These are phyloP conservation scores for Rhodotorula sp. DNA, from an alignment of 1,284 basidiomycete genomes.

Conservation along the genomic window DNA sequence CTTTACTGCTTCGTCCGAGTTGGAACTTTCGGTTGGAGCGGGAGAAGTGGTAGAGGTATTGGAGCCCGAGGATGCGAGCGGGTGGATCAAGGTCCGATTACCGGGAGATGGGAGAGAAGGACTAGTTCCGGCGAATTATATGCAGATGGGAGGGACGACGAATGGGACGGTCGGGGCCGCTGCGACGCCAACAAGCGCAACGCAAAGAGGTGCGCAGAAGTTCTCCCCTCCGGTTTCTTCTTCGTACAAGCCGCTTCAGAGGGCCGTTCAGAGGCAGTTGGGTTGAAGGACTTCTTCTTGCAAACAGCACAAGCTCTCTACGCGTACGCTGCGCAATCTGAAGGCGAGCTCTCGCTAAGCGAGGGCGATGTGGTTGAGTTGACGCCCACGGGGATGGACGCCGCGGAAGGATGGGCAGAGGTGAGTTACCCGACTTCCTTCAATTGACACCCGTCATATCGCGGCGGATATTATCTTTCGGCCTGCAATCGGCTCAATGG, in stretches of 20 bases:
- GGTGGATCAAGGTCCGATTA: constrained; percentile 75
- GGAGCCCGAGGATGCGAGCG: constrained; percentile 74
- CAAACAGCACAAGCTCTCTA: constrained; percentile 67
- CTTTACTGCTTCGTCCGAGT: constrained; percentile 50
- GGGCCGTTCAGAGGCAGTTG: too few relatives aligned
- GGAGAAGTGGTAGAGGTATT: constrained; percentile 62
- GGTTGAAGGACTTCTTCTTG: too few relatives aligned
- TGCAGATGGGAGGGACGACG: constrained; percentile 51
- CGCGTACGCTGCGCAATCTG: constrained; percentile 63
- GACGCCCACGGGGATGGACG: constrained; percentile 47
- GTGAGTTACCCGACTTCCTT: constrained; percentile 6
- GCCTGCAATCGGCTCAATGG: background rate
- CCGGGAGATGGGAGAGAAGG: constrained; percentile 59
- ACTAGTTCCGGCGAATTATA: constrained; percentile 73
- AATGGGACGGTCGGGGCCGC: constrained; percentile 38
- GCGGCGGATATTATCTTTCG: background rate
- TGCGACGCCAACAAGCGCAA: constrained; percentile 13
- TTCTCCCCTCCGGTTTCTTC: constrained; percentile 25
- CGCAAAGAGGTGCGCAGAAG: constrained; percentile 54
- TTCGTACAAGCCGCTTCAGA: background rate
- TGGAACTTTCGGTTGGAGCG: constrained; percentile 5
- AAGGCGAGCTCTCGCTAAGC: constrained; percentile 65
- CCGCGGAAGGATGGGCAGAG: constrained; percentile 38
- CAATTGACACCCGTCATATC: too few relatives aligned
- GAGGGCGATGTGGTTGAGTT: constrained; percentile 65